Conservation (phyloP, 805 yeast genomes). For the Saccharomycopsis amapae region DNA sequence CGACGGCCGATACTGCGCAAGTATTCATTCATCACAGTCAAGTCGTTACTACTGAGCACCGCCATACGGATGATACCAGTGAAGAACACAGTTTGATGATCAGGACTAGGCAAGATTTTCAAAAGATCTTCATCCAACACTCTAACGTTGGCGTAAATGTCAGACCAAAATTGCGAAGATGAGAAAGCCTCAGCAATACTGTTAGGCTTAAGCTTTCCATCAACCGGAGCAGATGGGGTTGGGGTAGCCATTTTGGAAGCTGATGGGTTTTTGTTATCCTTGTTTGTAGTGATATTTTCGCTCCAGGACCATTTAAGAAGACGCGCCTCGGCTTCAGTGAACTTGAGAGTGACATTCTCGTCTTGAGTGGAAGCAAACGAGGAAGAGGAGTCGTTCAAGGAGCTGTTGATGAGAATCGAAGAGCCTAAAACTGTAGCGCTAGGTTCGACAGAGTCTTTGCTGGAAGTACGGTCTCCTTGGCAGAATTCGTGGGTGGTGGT, state of each 20-base stretch:
- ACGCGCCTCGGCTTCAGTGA: constrained; percentile 14
- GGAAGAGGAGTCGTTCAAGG: not conserved
- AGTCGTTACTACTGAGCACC: constrained; percentile 17
- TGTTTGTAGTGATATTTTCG: constrained; percentile 11
- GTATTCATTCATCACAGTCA: constrained; percentile 20
- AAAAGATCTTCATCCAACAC: constrained; percentile 16
- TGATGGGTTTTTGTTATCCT: constrained; percentile 6
- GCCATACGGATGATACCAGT: constrained; percentile 22
- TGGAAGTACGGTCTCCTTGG: too few relatives aligned
- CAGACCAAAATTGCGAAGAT: constrained; percentile 21
- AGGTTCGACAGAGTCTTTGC: too few relatives aligned
- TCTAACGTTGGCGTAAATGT: constrained; percentile 17
- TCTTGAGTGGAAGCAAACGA: not conserved
- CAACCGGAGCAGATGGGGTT: not conserved
- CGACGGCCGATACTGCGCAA: constrained; percentile 21
- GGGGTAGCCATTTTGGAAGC: too few relatives aligned
- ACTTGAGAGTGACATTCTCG: constrained; percentile 7
- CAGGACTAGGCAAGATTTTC: constrained; percentile 18
- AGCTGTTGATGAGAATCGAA: constrained; percentile 2
- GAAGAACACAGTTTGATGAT: constrained; percentile 21
- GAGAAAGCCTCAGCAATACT: constrained; percentile 17
- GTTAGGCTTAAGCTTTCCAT: constrained; percentile 7
- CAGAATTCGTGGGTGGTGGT: too few relatives aligned
- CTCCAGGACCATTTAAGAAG: constrained; percentile 21
- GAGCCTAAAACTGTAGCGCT: constrained; percentile 4